These are phyloP conservation scores for Chenopodium suecicum DNA, from an alignment of 148 eudicot species.

Conservation along the genomic window DNA sequence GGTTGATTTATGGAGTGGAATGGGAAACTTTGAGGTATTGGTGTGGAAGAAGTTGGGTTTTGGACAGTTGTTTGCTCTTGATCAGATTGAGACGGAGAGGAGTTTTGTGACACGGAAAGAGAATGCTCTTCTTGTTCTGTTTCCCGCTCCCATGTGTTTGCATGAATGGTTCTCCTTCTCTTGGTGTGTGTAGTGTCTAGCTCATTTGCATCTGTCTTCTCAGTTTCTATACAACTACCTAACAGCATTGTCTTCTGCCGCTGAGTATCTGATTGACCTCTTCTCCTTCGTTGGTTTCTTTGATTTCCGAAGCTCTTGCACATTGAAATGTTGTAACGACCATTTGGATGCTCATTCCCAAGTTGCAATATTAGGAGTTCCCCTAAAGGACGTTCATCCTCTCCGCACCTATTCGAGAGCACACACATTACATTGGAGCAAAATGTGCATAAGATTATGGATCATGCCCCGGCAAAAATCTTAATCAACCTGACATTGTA, in stretches of 20 bases:
- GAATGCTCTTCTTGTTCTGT: constrained; percentile 75
- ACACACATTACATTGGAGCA: background rate
- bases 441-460: background rate
- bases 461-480: background rate
- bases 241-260: constrained; percentile 42
- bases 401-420: constrained; percentile 62
- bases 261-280: constrained; percentile 20
- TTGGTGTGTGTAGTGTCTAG: constrained; percentile 41
- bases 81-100: constrained; percentile 86
- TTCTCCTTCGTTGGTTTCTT: constrained; percentile 35
- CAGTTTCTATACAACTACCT: constrained; percentile 38
- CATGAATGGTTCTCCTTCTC: constrained; percentile 48
- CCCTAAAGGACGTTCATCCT: constrained; percentile 81
- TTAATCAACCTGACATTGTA: no score
- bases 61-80: constrained; percentile 55
- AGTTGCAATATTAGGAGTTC: constrained; percentile 75
- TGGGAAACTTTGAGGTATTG: constrained; percentile 23
- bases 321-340: constrained; percentile 38
- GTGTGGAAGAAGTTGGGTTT: constrained; percentile 17
- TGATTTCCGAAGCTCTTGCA: constrained; percentile 45
- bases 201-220: constrained; percentile 32
- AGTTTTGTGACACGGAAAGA: constrained; percentile 65
- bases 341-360: constrained; percentile 49
- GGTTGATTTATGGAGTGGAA: constrained; percentile 44
- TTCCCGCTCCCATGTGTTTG: constrained; percentile 45